These are phyloP conservation scores for Lodderomyces parapsilosis DNA, from an alignment of 1,139 yeast species.

Conservation along the genomic window DNA sequence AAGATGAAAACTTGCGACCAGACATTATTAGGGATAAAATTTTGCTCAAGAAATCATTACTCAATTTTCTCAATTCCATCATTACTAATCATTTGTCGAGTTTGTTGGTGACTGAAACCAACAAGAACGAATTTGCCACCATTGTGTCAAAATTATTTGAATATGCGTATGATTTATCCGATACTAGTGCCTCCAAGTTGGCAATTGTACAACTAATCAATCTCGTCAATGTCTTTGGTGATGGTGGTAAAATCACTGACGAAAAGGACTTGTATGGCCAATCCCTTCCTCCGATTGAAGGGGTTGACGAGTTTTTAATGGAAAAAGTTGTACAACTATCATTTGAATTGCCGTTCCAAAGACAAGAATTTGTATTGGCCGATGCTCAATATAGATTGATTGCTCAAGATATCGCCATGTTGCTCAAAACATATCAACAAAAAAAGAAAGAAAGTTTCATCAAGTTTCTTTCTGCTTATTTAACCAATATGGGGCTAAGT, in stretches of 20 bases:
- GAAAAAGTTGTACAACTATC: constrained; percentile 66
- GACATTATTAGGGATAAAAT: constrained; percentile 60
- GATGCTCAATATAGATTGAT: constrained; percentile 79
- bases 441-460: constrained; percentile 41
- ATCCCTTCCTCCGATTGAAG: constrained; percentile 58
- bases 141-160: constrained; percentile 66
- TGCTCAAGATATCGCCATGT: constrained; percentile 70
- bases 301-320: constrained; percentile 68
- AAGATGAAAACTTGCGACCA: constrained; percentile 32
- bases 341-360: constrained; percentile 79
- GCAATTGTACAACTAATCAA: constrained; percentile 71
- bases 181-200: constrained; percentile 58
- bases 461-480: constrained; percentile 51
- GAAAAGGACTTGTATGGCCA: constrained; percentile 51
- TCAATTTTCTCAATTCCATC: constrained; percentile 66
- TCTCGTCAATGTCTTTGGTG: constrained; percentile 61
- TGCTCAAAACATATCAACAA: constrained; percentile 63
- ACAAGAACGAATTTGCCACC: constrained; percentile 59
- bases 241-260: constrained; percentile 61
- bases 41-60: constrained; percentile 65
- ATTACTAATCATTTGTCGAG: constrained; percentile 79
- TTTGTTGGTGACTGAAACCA: constrained; percentile 66
- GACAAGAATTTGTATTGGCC: constrained; percentile 59
- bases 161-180: constrained; percentile 59
- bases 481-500: constrained; percentile 62